Evolutionary conservation across 805 yeast genomes (phyloP), one percentile per base, ranked within the genome.

Genomic region (Starmerella bombi): DNA sequence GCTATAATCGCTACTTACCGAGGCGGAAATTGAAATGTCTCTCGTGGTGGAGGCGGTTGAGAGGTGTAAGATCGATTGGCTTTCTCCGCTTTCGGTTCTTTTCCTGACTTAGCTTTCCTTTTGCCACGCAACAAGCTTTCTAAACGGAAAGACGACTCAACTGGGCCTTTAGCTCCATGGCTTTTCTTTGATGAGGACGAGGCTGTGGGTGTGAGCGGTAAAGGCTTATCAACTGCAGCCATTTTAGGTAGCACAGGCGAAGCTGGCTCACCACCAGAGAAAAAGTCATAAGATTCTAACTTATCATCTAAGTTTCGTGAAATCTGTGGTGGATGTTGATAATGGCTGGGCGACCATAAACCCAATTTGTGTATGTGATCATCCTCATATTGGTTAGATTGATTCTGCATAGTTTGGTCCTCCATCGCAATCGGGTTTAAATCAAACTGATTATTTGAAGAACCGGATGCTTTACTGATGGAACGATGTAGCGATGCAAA

Each of bases 61-160:
- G 31, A n/a, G 9, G 33, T 15, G 20, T 15, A 6, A 8, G 33
- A 4, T 5, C 10, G 21, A 14, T 25, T 30, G 1, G 25, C 20
- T 21, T 18, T 21, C 16, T 7, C 15, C 25, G 16, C 22, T 32
- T 32, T 37, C 37, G 25, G 37, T 38, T 15, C 32, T 32, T 46
- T 45, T 31, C 34, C 47, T 5, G 37, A 21, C 37, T 45, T 53
- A 8, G 46, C 47, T 8, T 42, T 43, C 8, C 54, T 42, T 20
- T 54, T 50, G 5, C 60, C 61, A 12, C 60, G 30, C 18, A 60
- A 43, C 9, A 60, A 43, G 28, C 56, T 49, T 32, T 60, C 64
- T 1, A 60, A 50, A 9, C 64, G 41, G 55, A 60, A 60, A 1
- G 62, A 52, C 6, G 58, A 45, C 30, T 59, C 64, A 3, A 47